Evolutionary conservation across 306 rosid genomes (phyloP), one percentile per base, ranked within the genome.

Genomic region (Cicer arietinum): DNA sequence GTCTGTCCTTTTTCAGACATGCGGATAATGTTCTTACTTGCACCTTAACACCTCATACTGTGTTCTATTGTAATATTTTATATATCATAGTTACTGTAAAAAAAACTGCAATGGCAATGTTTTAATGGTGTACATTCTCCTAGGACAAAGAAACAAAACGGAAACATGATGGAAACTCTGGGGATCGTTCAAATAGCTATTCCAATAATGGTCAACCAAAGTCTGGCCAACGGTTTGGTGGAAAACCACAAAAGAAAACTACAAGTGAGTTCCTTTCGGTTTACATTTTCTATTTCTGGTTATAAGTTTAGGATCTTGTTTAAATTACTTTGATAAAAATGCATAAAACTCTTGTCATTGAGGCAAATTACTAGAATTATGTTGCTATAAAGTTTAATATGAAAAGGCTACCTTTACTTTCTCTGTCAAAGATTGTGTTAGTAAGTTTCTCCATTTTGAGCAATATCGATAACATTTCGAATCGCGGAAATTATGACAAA

Each of bases 241-340:
- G 88, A 82, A 84, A 84, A 75, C 13, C 92, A 68, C 81, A 57
- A 17, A 87, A 89, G 89, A 93, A 76, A 76, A 45, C 17, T 65
- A 91, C 88, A 76, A 67, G 97, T 91, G 70, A 89, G 87, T 67
- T 78, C 13, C 68, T 67, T 64, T 63, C 8, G 35, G 44, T 56
- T 78, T 6, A 47, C 51, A 10, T 58, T 62, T 71, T 58, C 43
- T 10, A 40, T 17, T 60, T 79, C 60, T 51, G 63, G 14, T 42
- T 35, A 64, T 14, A 72, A 17, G 56, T 71, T 74, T 42, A 16
- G 56, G 58, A 46, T 43, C 66, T 10, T n/a, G 30, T 63, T 54
- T 59, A 16, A 22, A 25, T 72, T 56, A 35, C 53, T 25, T 53
- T 53, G 61, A 16, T 72, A 59, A 18, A 53, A 63, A 10, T 37